Base-by-base conservation (phyloP, 768 basidiomycete genomes). In the Lactarius hatsudake region DNA sequence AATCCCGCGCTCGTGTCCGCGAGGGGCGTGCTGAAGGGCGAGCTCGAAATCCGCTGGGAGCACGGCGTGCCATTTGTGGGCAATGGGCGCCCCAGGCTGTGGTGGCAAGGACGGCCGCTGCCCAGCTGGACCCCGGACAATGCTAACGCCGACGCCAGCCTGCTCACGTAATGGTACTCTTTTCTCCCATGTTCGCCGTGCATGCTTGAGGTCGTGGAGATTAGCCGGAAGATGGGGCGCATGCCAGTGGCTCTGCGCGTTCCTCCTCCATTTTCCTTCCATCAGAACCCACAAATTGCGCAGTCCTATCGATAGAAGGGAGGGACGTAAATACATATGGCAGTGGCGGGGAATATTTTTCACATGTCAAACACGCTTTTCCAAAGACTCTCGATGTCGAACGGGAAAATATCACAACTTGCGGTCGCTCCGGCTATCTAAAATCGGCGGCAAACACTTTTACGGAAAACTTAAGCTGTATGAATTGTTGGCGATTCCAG, bases 21-120 rank as follows among this genome's bases (percentile, higher is more conserved):
- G 51, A 70, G 74, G 5, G 89, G 90, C 4, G 58, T 92, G 30
- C 76, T 94, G 42, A 75, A 80, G 1, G 87, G 87, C 2, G 77
- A 83, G 60, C 75, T 89, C 68, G 88, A 92, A 71, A 76, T 87
- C 2, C 81, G 90, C 3, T 91, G 89, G 87, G 88, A 91, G 73
- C 78, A 84, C 59, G 34, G 71, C 1, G 17, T 54, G 36, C 20
- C 36, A n/a, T 28, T 32, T n/a, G 30, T 70, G 42, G 48, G 54
- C 20, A 66, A 34, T 10, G 76, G 78, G 1, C 77, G 79, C 42
- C 81, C 83, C 0, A 79, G 78, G 0, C 66, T 85, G 20, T 85
- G 84, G 84, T 79, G 73, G 71, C 66, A 72, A 26, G 79, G 80
- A n/a, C 61, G 32, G 34, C 71, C 73, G 65, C 69, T 85, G 18